phyloP scores from a whole-genome alignment of 1,284 basidiomycete genomes.

The Irpex lacteus region DNA sequence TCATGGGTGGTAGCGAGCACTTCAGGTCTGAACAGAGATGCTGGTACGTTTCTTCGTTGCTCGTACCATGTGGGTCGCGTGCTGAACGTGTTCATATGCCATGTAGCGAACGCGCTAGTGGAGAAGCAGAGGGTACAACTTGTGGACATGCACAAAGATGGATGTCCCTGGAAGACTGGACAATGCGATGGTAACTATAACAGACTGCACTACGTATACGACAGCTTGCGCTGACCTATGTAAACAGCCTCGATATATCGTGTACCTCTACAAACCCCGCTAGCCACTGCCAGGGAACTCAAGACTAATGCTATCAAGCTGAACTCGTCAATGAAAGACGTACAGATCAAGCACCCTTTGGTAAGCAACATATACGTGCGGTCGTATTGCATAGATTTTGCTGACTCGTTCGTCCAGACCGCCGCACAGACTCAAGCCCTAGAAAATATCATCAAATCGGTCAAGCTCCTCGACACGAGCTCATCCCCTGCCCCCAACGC shows the following conservation, averaged over 20 bases:
- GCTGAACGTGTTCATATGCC: slow-evolving; percentile 16
- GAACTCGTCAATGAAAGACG: slow-evolving; percentile 47
- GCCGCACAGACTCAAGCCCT: slow-evolving; percentile 33
- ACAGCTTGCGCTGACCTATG: too few species aligned
- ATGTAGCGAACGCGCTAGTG: slow-evolving; percentile 58
- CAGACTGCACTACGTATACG: too few species aligned
- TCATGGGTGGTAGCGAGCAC: slow-evolving; percentile 70
- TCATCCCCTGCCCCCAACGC: too few species aligned
- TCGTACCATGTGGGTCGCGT: slow-evolving; percentile 17
- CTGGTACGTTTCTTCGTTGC: slow-evolving; percentile 48
- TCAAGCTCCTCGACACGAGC: slow-evolving; percentile 19
- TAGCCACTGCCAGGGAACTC: slow-evolving; percentile 55
- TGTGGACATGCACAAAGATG: slow-evolving; percentile 69
- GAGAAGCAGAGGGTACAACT: slow-evolving; percentile 68
- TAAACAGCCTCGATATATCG: slow-evolving; percentile 67
- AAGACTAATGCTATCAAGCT: slow-evolving; percentile 53
- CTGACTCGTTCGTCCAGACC: slow-evolving; percentile 23
- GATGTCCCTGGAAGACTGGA: slow-evolving; percentile 76
- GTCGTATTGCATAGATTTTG: neutral
- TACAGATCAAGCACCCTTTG: slow-evolving; percentile 69
- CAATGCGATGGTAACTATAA: slow-evolving; percentile 60
- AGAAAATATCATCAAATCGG: slow-evolving; percentile 27
- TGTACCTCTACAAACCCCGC: slow-evolving; percentile 65
- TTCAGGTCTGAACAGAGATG: slow-evolving; percentile 67
- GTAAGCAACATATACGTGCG: slow-evolving; percentile 35